phyloP scores from a whole-genome alignment of 345 rosid species.

The Trapa incisa region DNA sequence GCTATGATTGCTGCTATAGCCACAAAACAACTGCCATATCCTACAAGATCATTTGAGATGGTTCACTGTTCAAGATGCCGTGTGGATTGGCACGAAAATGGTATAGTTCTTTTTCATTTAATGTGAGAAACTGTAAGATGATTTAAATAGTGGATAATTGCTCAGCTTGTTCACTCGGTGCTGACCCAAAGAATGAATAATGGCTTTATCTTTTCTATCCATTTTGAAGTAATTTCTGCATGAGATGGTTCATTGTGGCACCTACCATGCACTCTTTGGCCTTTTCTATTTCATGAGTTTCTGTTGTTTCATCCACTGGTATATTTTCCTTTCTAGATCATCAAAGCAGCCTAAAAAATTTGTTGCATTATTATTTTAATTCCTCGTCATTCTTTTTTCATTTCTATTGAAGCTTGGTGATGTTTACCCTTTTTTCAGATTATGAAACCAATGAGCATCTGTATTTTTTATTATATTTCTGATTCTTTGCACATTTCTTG shows the following conservation, averaged over 20 bases:
- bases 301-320: neutral
- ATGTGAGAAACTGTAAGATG: neutral
- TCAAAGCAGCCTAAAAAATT: neutral
- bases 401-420: neutral
- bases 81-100: constrained; percentile 89
- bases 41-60: constrained; percentile 85
- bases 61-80: constrained; percentile 97
- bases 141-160: neutral
- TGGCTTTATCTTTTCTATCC: neutral
- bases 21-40: constrained; percentile 82
- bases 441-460: neutral
- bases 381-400: neutral
- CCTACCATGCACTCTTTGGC: neutral
- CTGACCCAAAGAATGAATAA: neutral
- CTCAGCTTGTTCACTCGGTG: neutral
- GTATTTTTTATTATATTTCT: neutral
- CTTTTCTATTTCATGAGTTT: neutral
- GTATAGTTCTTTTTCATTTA: constrained; percentile 26
- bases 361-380: neutral
- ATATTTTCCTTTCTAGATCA: neutral
- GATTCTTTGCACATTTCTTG: neutral
- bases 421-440: neutral
- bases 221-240: neutral
- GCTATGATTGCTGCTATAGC: constrained; percentile 82
- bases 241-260: neutral